Evolutionary conservation across 306 rosid species (phyloP).

Genomic region (Castanopsis chinensis): DNA sequence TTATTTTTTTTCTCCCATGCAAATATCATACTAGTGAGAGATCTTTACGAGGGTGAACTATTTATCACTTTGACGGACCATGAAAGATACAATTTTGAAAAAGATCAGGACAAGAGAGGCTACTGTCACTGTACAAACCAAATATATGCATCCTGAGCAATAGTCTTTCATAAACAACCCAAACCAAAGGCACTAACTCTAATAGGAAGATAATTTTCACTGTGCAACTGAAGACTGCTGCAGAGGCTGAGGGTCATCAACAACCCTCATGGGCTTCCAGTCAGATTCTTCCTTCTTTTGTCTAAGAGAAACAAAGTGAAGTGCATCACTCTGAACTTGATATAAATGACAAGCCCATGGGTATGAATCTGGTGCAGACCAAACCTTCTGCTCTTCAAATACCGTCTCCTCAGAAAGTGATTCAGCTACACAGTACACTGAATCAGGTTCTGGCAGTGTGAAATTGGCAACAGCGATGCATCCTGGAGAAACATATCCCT

Average conservation of each 20-base stretch:
- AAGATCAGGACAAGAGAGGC: neutral
- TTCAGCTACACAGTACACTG: slow-evolving; percentile 62
- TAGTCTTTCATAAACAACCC: neutral
- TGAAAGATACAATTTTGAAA: neutral
- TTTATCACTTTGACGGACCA: neutral
- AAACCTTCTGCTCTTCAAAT: slow-evolving; percentile 79
- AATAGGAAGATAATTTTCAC: neutral
- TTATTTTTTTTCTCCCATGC: no score
- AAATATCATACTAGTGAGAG: no score
- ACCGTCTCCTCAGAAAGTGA: slow-evolving; percentile 76
- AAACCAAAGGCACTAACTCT: neutral
- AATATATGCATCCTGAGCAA: neutral
- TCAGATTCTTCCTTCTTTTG: slow-evolving; percentile 70
- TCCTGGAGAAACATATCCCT: slow-evolving; percentile 84
- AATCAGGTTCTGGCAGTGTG: slow-evolving; percentile 71
- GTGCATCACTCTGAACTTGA: slow-evolving; percentile 84
- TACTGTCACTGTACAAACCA: neutral
- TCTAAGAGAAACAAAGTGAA: slow-evolving; percentile 81
- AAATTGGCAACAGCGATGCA: slow-evolving; percentile 68
- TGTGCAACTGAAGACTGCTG: slow-evolving; percentile 32
- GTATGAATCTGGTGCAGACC: slow-evolving; percentile 85
- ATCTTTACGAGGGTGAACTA: neutral
- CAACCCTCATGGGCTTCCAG: slow-evolving; percentile 73
- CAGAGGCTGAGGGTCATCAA: slow-evolving; percentile 48
- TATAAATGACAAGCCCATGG: slow-evolving; percentile 94